Base-by-base conservation (phyloP, 2,329 filamentous ascomycete genomes). In the Helotiales sp. region DNA sequence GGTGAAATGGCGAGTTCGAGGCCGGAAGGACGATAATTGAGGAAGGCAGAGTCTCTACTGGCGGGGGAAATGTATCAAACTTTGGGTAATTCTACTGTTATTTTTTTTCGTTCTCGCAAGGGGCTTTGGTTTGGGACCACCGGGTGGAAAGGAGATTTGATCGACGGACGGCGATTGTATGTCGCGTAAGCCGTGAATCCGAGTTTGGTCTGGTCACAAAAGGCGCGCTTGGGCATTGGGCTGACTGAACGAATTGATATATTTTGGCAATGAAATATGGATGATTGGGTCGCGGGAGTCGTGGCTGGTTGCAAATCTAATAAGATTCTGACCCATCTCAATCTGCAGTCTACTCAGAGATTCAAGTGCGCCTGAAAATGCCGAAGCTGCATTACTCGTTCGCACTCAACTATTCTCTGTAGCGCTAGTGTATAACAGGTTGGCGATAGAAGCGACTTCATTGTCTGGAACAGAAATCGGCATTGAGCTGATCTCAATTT, bases 1-100 rank as follows among this genome's bases (percentile, higher is more conserved):
- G 96, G 96, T 78, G 96, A 99, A 84, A 97, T 99, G 95, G 74
- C 74, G n/a, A 77, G 76, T 70, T 75, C 75, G 30, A 67, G 72
- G 57, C 74, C 74, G 20, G 63, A 49, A 26, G 65, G 65, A 58
- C 65, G 67, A 67, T 64, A n/a, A 52, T n/a, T 61, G 59, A 61
- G 20, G 49, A 50, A 40, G 10, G 59, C 5, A 17, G n/a, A 40
- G 40, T 8, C 3, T 40, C 6, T 15, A 47, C 11, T 26, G 55
- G 22, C 3, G 40, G 6, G 11, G 24, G 30, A n/a, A 34, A 15
- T 70, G 52, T 70, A 68, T 65, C 58, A 63, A 45, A 28, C 37
- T 54, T 59, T 59, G 50, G 50, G 64, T 55, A 55, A 68, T 65
- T 64, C 58, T 68, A 62, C 47, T 67, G 65, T 64, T 57, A 30